Percentiles rank a stretch among this genome's conserved stretches.
Conservation (phyloP, 1,284 basidiomycete genomes). For the Cutaneotrichosporon sp. region DNA sequence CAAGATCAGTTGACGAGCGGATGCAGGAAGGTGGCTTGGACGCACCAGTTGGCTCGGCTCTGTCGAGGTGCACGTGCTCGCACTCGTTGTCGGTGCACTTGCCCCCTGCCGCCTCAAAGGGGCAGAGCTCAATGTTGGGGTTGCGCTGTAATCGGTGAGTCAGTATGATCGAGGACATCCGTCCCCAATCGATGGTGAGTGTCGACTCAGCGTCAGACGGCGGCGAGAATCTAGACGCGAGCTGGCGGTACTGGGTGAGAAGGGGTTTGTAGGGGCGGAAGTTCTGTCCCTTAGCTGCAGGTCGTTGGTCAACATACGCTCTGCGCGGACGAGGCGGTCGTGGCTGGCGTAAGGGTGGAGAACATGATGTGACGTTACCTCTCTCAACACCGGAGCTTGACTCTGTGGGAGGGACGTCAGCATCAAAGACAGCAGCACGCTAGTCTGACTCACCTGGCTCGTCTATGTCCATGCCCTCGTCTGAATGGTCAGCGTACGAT, state of each 20-base stretch:
- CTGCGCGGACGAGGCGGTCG: background rate
- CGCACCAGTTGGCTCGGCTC: slow-evolving; percentile 37
- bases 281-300: slow-evolving; percentile 11
- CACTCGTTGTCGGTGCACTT: slow-evolving; percentile 42
- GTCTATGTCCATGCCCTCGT: slow-evolving; percentile 4
- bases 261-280: slow-evolving; percentile 33
- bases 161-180: slow-evolving; percentile 43
- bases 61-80: slow-evolving; percentile 36
- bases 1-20: slow-evolving; percentile 14
- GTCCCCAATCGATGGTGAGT: slow-evolving; percentile 27
- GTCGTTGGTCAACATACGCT: slow-evolving; percentile 1
- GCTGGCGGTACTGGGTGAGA: slow-evolving; percentile 41
- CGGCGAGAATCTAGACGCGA: slow-evolving; percentile 16
- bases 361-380: background rate
- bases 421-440: background rate
- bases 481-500: background rate
- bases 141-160: slow-evolving; percentile 35
- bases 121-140: slow-evolving; percentile 33
- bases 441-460: background rate
- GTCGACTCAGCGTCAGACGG: background rate
- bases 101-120: slow-evolving; percentile 42
- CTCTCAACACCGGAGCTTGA: background rate
- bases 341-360: slow-evolving; percentile 1
- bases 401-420: background rate
- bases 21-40: slow-evolving; percentile 6